These are phyloP conservation scores for Camellia japonica DNA, from an alignment of 148 eudicot species.

Conservation along the genomic window DNA sequence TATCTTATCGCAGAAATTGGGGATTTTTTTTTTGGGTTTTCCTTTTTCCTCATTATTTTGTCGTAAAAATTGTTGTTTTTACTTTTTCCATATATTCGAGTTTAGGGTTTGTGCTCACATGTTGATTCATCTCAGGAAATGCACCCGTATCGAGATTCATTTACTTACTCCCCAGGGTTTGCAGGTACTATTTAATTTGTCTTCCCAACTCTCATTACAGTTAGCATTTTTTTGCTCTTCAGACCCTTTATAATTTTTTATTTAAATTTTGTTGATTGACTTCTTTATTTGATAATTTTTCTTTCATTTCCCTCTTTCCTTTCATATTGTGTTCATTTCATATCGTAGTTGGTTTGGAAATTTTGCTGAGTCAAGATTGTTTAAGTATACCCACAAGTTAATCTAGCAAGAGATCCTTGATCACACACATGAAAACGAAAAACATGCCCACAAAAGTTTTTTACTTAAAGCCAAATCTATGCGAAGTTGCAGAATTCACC, in stretches of 20 bases:
- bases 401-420: too few species aligned
- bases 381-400: too few species aligned
- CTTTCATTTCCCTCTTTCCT: not conserved
- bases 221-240: not conserved
- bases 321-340: not conserved
- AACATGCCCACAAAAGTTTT: too few species aligned
- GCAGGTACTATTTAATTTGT: conserved; percentile 51
- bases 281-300: not conserved
- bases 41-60: not conserved
- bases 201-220: not conserved
- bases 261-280: not conserved
- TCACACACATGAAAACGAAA: too few species aligned
- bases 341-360: not conserved
- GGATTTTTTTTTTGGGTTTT: not conserved
- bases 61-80: not conserved
- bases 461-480: too few species aligned
- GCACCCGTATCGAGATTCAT: conserved; percentile 90
- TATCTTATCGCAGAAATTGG: not conserved
- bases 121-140: conserved; percentile 48
- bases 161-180: conserved; percentile 85
- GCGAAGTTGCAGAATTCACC: too few species aligned
- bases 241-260: not conserved
- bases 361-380: not conserved
- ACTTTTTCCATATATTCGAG: too few species aligned
- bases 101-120: not conserved